Percentiles rank a stretch among this genome's conserved stretches.
Evolutionary conservation across 1,139 yeast genomes (phyloP).

Genomic region (Yamadazyma diddensiae): DNA sequence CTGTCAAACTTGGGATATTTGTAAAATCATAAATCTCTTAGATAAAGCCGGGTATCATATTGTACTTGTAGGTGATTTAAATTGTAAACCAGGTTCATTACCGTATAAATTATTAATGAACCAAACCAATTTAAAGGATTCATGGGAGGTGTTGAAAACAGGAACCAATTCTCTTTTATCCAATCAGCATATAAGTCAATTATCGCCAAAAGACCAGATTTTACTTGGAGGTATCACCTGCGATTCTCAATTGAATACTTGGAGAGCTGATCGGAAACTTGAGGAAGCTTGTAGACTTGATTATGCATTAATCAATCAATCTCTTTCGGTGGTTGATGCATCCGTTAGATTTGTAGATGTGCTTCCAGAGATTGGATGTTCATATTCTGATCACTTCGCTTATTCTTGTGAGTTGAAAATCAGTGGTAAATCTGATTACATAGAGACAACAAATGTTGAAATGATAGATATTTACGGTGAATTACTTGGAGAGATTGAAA

Average conservation of each 20-base stretch:
- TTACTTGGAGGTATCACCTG: conserved; percentile 80
- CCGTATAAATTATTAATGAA: conserved; percentile 72
- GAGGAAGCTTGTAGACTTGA: conserved; percentile 89
- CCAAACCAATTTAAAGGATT: conserved; percentile 71
- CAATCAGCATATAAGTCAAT: conserved; percentile 40
- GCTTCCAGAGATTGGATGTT: conserved; percentile 57
- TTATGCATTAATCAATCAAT: conserved; percentile 73
- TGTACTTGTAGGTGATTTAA: conserved; percentile 88
- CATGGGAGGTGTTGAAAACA: conserved; percentile 75
- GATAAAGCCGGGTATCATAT: conserved; percentile 78
- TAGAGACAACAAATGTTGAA: conserved; percentile 17
- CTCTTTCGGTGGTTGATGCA: conserved; percentile 55
- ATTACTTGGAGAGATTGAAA: conserved; percentile 50
- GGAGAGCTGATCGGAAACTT: conserved; percentile 63
- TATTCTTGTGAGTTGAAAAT: conserved; percentile 54
- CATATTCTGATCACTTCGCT: conserved; percentile 93
- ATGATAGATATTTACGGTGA: conserved; percentile 46
- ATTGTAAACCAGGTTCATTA: conserved; percentile 81
- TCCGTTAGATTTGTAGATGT: conserved; percentile 70
- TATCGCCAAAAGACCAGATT: conserved; percentile 70
- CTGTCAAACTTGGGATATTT: conserved; percentile 95
- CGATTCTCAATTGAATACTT: conserved; percentile 81
- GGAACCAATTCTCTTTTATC: conserved; percentile 15
- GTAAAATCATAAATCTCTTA: conserved; percentile 61
- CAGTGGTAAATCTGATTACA: conserved; percentile 4